phyloP scores from a whole-genome alignment of 108 stramenopile species.

The Phaeodactylum tricornutum region DNA sequence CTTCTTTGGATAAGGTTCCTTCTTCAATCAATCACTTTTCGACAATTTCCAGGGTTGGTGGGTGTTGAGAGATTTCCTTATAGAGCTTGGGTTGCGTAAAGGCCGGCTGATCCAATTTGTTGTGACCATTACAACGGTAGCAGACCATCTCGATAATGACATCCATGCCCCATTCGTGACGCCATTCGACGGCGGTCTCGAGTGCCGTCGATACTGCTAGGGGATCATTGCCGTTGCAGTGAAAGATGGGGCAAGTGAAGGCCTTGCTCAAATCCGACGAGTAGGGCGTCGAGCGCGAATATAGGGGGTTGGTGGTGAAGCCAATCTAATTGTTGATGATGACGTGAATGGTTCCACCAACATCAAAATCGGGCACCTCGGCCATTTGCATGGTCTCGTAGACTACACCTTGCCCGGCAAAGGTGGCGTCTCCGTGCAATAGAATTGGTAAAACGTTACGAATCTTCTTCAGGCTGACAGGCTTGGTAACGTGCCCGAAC shows the following conservation, averaged over 20 bases:
- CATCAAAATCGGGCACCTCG: slow-evolving; percentile 81
- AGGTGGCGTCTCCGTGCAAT: slow-evolving; percentile 99
- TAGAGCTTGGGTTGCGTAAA: slow-evolving; percentile 98
- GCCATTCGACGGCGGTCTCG: slow-evolving; percentile 95
- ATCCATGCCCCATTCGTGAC: slow-evolving; percentile 94
- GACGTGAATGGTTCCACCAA: slow-evolving; percentile 99
- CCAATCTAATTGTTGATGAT: slow-evolving; percentile 99
- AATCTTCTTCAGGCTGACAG: no score
- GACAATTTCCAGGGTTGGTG: slow-evolving; percentile 80
- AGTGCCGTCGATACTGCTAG: slow-evolving; percentile 91
- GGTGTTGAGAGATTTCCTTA: slow-evolving; percentile 81
- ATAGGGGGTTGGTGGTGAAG: slow-evolving; percentile 94
- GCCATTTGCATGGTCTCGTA: slow-evolving; percentile 98
- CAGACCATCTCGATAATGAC: slow-evolving; percentile 98
- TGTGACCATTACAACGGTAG: slow-evolving; percentile 98
- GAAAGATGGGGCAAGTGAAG: slow-evolving; percentile 98
- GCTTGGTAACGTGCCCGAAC: no score
- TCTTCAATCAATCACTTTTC: slow-evolving; percentile 70
- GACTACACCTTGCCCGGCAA: slow-evolving; percentile 98
- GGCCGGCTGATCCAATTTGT: slow-evolving; percentile 98
- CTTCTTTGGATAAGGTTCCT: slow-evolving; percentile 77
- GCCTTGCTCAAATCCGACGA: slow-evolving; percentile 97
- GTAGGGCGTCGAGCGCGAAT: slow-evolving; percentile 93
- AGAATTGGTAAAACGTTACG: slow-evolving; percentile 89
- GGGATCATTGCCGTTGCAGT: slow-evolving; percentile 99